Evolutionary conservation across 164 flowering plant species (phyloP), one percentile per base, ranked within the genome.

Genomic region (Saururus chinensis): DNA sequence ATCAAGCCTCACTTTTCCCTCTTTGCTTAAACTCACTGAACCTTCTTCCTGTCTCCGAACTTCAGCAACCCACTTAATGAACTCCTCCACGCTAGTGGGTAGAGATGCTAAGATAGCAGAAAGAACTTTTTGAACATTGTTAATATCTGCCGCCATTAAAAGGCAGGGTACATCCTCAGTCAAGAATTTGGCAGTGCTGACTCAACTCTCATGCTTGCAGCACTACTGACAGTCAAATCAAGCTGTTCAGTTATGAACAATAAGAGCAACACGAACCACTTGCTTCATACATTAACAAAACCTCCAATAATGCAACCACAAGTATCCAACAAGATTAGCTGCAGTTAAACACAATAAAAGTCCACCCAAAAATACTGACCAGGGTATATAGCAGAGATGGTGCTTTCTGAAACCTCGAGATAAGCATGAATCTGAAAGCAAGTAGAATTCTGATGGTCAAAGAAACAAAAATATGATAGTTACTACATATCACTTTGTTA

Each of bases 11-110:
- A 65, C 79, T 72, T 76, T 84, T 75, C 87, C 97, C 79, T 93
- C 99, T 71, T 78, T 59, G 68, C 92, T 90, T 62, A 93, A 59
- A 49, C 73, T 76, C 64, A 70, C 65, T 64, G 60, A 75, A 49
- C 80, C 82, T 68, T 87, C 99, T 71, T 85, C 86, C 63, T 62
- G 76, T 58, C 86, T 77, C 51, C 97, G 79, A 75, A 90, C 86
- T 77, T 90, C 99, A 23, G 89, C 97, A 67, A 93, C 78, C 99
- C 99, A 90, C 76, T 84, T 87, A 62, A 93, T 83, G 72, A 93
- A 93, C 52, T 93, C 91, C 17, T 64, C 76, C 64, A 82, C 82
- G 51, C 86, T 71, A 56, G 85, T 64, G 8, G 95, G 99, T 6
- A 82, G 79, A 49, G 90, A 86, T 24, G 64, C 63, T 56, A 80